Percentiles rank a stretch among this genome's conserved stretches.
Conservation (phyloP, 1,284 basidiomycete genomes). For the Kwoniella shivajii region DNA sequence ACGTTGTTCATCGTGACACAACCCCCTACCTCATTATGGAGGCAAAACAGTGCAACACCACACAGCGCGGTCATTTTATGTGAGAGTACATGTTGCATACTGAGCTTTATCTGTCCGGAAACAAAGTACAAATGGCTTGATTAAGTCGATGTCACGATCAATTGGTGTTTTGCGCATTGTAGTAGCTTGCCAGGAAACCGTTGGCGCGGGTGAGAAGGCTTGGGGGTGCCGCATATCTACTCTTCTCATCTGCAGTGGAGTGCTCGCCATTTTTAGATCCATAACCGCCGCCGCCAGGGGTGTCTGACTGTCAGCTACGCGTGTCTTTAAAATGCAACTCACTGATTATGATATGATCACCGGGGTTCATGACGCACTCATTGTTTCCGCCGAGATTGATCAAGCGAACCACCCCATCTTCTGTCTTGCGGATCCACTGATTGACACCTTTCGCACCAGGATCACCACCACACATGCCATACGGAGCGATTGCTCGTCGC, state of each 20-base stretch:
- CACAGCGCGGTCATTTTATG: no score
- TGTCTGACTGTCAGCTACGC: slow-evolving; percentile 11
- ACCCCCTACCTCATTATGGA: no score
- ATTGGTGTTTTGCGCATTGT: neutral
- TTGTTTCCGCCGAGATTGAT: slow-evolving; percentile 25
- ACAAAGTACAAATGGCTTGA: no score
- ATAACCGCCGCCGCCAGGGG: slow-evolving; percentile 77
- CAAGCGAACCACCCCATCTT: slow-evolving; percentile 8
- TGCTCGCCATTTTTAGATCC: slow-evolving; percentile 27
- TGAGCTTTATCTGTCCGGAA: no score
- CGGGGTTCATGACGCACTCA: slow-evolving; percentile 1
- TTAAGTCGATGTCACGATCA: no score
- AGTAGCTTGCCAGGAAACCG: neutral
- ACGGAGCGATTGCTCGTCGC: slow-evolving; percentile 84
- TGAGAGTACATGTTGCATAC: no score
- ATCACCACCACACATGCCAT: slow-evolving; percentile 84
- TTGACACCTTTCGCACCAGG: slow-evolving; percentile 77
- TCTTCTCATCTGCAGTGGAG: neutral
- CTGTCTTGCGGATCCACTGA: slow-evolving; percentile 66
- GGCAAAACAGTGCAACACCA: no score
- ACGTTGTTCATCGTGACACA: no score
- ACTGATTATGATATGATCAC: slow-evolving; percentile 3
- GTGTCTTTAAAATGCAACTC: neutral
- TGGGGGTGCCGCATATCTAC: neutral
- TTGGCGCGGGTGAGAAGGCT: neutral